Base-by-base conservation (phyloP, 768 basidiomycete genomes). In the Tylopilus vinaceipallidus region DNA sequence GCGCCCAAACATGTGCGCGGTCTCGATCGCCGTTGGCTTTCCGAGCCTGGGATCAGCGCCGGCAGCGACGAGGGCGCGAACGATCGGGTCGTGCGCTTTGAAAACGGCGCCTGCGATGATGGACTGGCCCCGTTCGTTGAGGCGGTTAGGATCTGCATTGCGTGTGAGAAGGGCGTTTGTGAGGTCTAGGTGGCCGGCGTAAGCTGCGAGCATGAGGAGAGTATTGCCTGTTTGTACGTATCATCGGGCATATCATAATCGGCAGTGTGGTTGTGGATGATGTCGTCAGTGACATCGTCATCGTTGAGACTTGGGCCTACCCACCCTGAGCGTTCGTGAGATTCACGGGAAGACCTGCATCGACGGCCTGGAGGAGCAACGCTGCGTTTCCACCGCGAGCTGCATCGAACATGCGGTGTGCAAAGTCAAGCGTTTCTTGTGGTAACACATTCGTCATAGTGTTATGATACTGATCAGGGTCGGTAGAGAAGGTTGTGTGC, bases 41-140 rank as follows among this genome's bases (percentile, higher is more conserved):
- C 88, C 89, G 13, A 73, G 50, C 39, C 82, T 72, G 2, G 88
- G 85, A 66, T 90, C 78, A 0, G 88, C 88, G 4, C 79, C 74
- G 2, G 54, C 69, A 6, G 62, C 57, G 20, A 79, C 63, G 24
- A 91, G 74, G 2, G 72, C 68, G n/a, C 72, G 72, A 1, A 86
- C 83, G 39, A 89, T 73, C 7, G 80, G 82, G 48, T 80, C 77
- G 59, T 86, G 74, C 0, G 73, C 78, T 65, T 91, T 91, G 72
- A 89, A 91, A 0, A 90, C 80, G 0, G 84, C 88, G 3, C 88
- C 89, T 7, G 88, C 84, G 19, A 91, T 70, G 20, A 87, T 81
- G 9, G 84, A 82, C 57, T 91, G 89, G 0, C 79, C 80, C 3
- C 77, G 73, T 56, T 90, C 86, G 64, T 91, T 91, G 43, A 81